Evolutionary conservation across 1,284 basidiomycete genomes (phyloP).

Genomic region (Melampsora occidentalis): DNA sequence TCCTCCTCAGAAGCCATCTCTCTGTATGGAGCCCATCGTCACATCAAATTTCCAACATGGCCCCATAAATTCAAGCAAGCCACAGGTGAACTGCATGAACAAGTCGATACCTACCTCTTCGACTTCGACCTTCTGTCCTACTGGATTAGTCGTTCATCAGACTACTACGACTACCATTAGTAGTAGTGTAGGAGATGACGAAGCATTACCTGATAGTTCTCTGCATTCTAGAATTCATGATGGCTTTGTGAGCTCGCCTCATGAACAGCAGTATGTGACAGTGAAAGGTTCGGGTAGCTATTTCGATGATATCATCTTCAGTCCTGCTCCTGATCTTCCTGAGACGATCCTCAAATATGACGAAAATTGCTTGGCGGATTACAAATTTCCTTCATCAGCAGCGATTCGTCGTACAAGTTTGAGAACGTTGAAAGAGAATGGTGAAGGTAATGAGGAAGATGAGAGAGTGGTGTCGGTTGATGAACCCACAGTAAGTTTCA

Average conservation of each 20-base stretch:
- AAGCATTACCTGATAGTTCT: not conserved
- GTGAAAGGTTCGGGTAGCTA: not conserved
- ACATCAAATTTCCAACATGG: too few relatives aligned
- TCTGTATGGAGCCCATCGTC: not conserved
- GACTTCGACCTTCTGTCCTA: too few relatives aligned
- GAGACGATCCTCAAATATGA: not conserved
- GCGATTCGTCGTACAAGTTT: not conserved
- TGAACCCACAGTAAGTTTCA: conserved; percentile 2
- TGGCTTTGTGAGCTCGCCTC: not conserved
- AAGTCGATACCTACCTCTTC: too few relatives aligned
- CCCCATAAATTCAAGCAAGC: too few relatives aligned
- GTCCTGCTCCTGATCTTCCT: conserved; percentile 2
- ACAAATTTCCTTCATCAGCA: not conserved
- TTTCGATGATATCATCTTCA: conserved; percentile 1
- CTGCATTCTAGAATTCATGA: not conserved
- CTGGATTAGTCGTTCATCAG: not conserved
- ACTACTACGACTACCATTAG: conserved; percentile 6
- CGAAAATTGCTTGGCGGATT: not conserved
- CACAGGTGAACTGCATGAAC: too few relatives aligned
- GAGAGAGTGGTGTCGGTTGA: not conserved
- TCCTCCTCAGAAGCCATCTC: not conserved
- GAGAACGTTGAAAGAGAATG: not conserved
- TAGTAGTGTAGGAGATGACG: not conserved
- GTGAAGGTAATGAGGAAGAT: not conserved
- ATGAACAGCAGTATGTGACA: not conserved